phyloP scores from a whole-genome alignment of 164 flowering plant species.

The Warburgia ugandensis region DNA sequence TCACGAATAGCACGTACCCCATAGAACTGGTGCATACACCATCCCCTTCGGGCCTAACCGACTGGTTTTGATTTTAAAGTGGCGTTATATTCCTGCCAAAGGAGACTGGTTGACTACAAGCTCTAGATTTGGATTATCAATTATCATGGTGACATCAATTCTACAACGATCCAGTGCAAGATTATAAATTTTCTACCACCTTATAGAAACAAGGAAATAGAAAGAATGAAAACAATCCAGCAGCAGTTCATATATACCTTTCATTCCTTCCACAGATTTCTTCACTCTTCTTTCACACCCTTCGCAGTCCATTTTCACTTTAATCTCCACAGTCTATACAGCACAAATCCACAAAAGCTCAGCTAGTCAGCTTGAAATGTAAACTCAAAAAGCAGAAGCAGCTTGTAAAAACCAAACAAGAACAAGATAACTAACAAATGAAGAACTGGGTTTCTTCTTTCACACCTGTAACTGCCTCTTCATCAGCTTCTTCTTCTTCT shows the following conservation, averaged over 20 bases:
- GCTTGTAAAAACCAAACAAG: background rate
- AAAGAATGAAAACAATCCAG: too few relatives aligned
- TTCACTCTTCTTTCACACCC: slow-evolving; percentile 81
- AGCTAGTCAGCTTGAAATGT: too few relatives aligned
- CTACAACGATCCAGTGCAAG: too few relatives aligned
- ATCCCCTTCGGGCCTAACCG: too few relatives aligned
- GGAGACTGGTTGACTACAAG: too few relatives aligned
- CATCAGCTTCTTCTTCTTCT: slow-evolving; percentile 19
- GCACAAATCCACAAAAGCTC: background rate
- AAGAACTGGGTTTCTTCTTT: background rate
- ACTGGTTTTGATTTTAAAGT: too few relatives aligned
- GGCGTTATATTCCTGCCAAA: too few relatives aligned
- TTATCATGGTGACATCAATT: too few relatives aligned
- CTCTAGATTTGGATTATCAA: too few relatives aligned
- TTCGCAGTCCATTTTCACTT: slow-evolving; percentile 83
- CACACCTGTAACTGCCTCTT: slow-evolving; percentile 32
- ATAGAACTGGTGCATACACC: too few relatives aligned
- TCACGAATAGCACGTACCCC: too few relatives aligned
- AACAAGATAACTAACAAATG: background rate
- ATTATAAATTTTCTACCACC: too few relatives aligned
- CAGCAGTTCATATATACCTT: slow-evolving; percentile 17
- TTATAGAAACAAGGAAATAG: background rate
- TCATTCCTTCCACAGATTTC: slow-evolving; percentile 73
- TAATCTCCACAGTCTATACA: slow-evolving; percentile 81
- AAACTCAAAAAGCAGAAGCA: background rate